Evolutionary conservation across 2,329 filamentous ascomycete species (phyloP), one percentile per base, ranked within the genome.

Genomic region (Alternaria sp.): DNA sequence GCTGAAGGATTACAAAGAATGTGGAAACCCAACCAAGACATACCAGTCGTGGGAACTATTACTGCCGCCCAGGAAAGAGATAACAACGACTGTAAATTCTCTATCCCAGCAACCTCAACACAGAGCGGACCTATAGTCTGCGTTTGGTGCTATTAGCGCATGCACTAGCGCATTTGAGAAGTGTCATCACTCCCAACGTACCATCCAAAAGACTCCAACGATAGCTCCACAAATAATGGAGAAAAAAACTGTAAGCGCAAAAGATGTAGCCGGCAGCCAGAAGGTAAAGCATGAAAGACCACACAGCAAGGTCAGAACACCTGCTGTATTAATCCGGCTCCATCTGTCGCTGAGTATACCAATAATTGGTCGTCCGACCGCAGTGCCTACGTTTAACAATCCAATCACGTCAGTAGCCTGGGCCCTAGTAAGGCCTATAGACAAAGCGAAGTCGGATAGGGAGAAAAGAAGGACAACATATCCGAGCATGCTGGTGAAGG

Each of bases 201-300:
- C 77, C 71, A 80, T 80, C 81, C 82, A 85, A 61, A 82, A 83
- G 0, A 80, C 76, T 0, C 83, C 82, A 28, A 82, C 66, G 7
- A 81, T 78, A 5, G 78, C 77, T 2, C 83, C 83, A 51, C 72
- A 71, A 0, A 81, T 31, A 8, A 84, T 60, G 0, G 77, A 76
- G 57, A 82, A 83, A 54, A 83, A 74, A 1, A 81, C 63, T 1
- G 79, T 68, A 8, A 82, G 62, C 1, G 75, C 81, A 52, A 77
- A 83, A 5, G 69, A 75, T 2, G 67, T 74, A 3, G 80, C 78
- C 3, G 80, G 80, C 2, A 82, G 70, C 83, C 83, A 85, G 23
- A 84, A 71, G 0, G 73, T 81, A 80, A 40, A 76, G 70, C 5
- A 71, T 51, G 6, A 83, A 11, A 23, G 72, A 72, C 48, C 78